Evolutionary conservation across 257 asterid species (phyloP).

Genomic region (Cruciata laevipes): DNA sequence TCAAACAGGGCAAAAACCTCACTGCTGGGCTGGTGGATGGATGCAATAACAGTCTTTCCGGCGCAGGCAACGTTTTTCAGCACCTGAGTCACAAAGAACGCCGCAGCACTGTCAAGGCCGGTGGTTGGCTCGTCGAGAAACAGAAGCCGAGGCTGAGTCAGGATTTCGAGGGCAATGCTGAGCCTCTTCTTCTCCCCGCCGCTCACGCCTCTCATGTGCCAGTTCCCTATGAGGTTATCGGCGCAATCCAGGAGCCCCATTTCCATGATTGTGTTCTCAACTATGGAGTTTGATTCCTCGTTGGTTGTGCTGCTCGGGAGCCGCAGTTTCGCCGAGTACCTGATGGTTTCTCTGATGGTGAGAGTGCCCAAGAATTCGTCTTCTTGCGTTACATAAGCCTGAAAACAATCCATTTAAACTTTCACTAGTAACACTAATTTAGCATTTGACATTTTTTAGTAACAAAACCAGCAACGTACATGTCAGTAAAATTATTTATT

Average conservation of each 20-base stretch:
- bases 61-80: conserved; percentile 50
- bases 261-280: conserved; percentile 51
- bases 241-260: conserved; percentile 82
- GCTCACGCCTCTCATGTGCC: conserved; percentile 87
- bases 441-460: no score
- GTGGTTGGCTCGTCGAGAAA: conserved; percentile 90
- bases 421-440: no score
- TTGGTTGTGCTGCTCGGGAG: conserved; percentile 42
- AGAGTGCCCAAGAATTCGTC: conserved; percentile 74
- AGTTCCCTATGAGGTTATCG: conserved; percentile 63
- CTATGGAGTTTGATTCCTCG: conserved; percentile 26
- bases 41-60: conserved; percentile 64
- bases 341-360: conserved; percentile 69
- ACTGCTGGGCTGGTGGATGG: conserved; percentile 93
- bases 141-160: conserved; percentile 55
- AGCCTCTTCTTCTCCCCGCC: conserved; percentile 95
- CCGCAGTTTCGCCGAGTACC: conserved; percentile 63
- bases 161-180: conserved; percentile 80
- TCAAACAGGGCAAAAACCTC: conserved; percentile 86
- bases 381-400: conserved; percentile 95
- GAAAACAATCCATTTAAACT: not conserved
- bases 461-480: no score
- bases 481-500: not conserved
- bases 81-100: conserved; percentile 66
- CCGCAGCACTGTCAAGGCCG: conserved; percentile 82